Conservation (phyloP, 2,329 filamentous ascomycete species). For the Rhytidhysteron rufulum region DNA sequence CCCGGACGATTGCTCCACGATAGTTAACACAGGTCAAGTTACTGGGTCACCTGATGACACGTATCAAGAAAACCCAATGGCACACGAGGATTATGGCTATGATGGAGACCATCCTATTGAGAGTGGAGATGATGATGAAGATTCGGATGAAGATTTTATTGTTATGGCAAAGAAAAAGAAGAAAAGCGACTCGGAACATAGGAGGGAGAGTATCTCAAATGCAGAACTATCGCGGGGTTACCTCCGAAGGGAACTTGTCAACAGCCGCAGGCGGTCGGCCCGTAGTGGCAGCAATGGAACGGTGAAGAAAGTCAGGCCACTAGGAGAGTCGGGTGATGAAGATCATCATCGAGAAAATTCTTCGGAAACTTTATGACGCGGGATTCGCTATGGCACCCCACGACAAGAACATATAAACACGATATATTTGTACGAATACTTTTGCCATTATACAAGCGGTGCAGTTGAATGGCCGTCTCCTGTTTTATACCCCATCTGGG, state of each 20-base stretch:
- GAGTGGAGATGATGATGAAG: constrained; percentile 37
- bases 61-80: constrained; percentile 22
- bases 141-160: constrained; percentile 39
- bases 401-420: neutral
- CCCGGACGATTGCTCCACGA: constrained; percentile 27
- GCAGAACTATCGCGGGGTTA: constrained; percentile 31
- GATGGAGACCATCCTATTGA: constrained; percentile 38
- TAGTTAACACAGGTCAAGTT: constrained; percentile 17
- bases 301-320: constrained; percentile 44
- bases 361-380: neutral
- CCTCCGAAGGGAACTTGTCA: constrained; percentile 21
- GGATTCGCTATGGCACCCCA: neutral
- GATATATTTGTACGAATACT: constrained; percentile 11
- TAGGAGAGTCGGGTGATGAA: constrained; percentile 12
- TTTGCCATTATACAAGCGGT: neutral
- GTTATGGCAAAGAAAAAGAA: constrained; percentile 39
- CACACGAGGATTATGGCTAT: constrained; percentile 34
- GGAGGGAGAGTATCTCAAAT: constrained; percentile 37
- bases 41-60: constrained; percentile 32
- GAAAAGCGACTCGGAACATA: constrained; percentile 16
- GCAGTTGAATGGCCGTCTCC: constrained; percentile 1
- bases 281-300: constrained; percentile 49
- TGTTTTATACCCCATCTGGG: neutral
- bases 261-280: constrained; percentile 36
- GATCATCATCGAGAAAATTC: constrained; percentile 1